Evolutionary conservation across 2,329 filamentous ascomycete genomes (phyloP), one percentile per base, ranked within the genome.

Genomic region (Blastomyces silverae): DNA sequence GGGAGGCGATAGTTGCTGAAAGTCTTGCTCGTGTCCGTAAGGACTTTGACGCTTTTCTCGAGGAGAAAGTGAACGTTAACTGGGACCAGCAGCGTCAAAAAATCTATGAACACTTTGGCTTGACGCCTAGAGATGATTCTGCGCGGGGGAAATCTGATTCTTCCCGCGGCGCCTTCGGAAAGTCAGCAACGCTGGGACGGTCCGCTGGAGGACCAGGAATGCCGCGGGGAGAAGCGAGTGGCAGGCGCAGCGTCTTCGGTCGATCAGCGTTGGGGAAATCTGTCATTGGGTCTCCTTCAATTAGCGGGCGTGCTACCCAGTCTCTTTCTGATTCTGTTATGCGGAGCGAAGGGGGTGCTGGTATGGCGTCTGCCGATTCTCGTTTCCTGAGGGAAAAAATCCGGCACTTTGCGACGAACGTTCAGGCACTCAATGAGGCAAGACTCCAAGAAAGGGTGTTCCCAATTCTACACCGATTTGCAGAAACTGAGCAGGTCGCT

Each of bases 61-160:
- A 97, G 75, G 92, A 97, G 71, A 95, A 96, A 73, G 87, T 97
- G 61, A 91, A 92, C 39, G 88, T 96, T 81, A 92, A 97, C 75
- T 97, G 94, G 92, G 92, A 97, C 71, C 88, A 89, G 20, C 93
- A 97, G 79, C 88, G 93, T 67, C 91, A 90, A 76, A 88, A 88
- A 69, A 96, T 99, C 68, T 97, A 97, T 77, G 88, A 96, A 72
- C 94, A 99, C 77, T 97, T 99, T 76, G 94, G 94, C 17, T 89
- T 99, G 20, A 82, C 80, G 8, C 88, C 87, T 62, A 75, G 77
- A 63, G 72, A 72, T 31, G 66, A 70, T 17, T 58, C 62, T 20
- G 69, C 67, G 65, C 75, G 87, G 59, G 82, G 82, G 70, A 65
- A 75, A 56, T 67, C 72, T 65, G 70, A 76, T 42, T 75, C 74